A percentile compares a stretch with the other conserved stretches of the same genome.
phyloP scores from a whole-genome alignment of 257 asterid species.

The Solanum medicagineum region DNA sequence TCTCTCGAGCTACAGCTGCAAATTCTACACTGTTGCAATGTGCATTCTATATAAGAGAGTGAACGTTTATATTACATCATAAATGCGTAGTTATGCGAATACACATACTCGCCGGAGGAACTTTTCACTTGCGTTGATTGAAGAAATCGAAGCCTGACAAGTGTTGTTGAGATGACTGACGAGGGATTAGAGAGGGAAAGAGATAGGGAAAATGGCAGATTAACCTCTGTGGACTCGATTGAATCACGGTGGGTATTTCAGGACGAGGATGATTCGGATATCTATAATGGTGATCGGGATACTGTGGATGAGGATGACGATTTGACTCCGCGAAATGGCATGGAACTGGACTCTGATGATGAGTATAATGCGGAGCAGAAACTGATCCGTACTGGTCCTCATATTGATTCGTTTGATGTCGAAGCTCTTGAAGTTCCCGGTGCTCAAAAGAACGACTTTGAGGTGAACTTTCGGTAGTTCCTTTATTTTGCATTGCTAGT shows the following conservation, averaged over 20 bases:
- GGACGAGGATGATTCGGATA: slow-evolving; percentile 49
- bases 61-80: neutral
- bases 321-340: slow-evolving; percentile 23
- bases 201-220: slow-evolving; percentile 58
- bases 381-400: slow-evolving; percentile 92
- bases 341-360: slow-evolving; percentile 59
- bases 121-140: neutral
- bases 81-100: neutral
- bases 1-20: neutral
- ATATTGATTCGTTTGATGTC: slow-evolving; percentile 89
- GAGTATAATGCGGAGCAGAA: slow-evolving; percentile 69
- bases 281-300: slow-evolving; percentile 30
- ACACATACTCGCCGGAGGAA: neutral
- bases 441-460: slow-evolving; percentile 60
- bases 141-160: neutral
- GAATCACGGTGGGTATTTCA: slow-evolving; percentile 99
- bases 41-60: no score
- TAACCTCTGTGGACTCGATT: slow-evolving; percentile 73
- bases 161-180: slow-evolving; percentile 35
- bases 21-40: neutral
- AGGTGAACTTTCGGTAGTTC: slow-evolving; percentile 30
- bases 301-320: slow-evolving; percentile 28
- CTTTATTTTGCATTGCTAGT: neutral
- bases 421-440: slow-evolving; percentile 97
- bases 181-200: slow-evolving; percentile 85